Base-by-base conservation (phyloP, 2,329 filamentous ascomycete genomes). In the Knufia petricola region DNA sequence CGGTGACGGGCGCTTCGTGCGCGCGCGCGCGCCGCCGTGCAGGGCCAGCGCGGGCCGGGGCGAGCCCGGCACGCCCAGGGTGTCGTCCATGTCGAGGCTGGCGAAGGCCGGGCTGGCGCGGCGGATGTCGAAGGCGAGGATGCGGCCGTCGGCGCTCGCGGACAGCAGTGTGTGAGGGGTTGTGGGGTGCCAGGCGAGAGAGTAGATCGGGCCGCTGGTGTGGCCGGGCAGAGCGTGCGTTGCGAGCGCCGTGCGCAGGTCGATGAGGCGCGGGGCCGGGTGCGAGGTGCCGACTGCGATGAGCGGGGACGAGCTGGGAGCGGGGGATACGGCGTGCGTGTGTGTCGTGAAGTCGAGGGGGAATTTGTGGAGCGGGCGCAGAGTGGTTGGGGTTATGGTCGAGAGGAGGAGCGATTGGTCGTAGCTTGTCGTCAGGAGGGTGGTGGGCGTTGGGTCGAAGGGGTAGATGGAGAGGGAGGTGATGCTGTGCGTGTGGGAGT, bases 201-300 rank as follows among this genome's bases (percentile, higher is more conserved):
- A 77, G 3, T 87, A 68, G 1, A 87, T 75, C 3, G 82, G 79
- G 0, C 80, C 81, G 0, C 80, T 81, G 31, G 66, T 76, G 54
- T 85, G 81, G 0, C 84, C 81, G 1, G 82, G 75, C 24, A 89
- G 71, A 1, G 81, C 79, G 60, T 88, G 84, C 1, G 84, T 81
- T 41, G 76, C 79, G 13, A 87, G 77, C 2, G 87, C 87, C 1
- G 88, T 89, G 46, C 85, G 84, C 28, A 95, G 73, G 62, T 96
- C 90, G 4, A 95, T 79, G 4, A 96, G 77, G 13, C 88, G 81
- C 12, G 95, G 84, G 21, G 85, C 76, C 4, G 87, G 86, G 61
- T 92, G 82, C 55, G 94, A 87, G 0, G 88, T 94, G 0, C 85
- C 89, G 60, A 87, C 92, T 8, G 90, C 88, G 8, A 95, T 85